Conservation (phyloP, 2,329 filamentous ascomycete species). For the Rugonectria rugulosa region DNA sequence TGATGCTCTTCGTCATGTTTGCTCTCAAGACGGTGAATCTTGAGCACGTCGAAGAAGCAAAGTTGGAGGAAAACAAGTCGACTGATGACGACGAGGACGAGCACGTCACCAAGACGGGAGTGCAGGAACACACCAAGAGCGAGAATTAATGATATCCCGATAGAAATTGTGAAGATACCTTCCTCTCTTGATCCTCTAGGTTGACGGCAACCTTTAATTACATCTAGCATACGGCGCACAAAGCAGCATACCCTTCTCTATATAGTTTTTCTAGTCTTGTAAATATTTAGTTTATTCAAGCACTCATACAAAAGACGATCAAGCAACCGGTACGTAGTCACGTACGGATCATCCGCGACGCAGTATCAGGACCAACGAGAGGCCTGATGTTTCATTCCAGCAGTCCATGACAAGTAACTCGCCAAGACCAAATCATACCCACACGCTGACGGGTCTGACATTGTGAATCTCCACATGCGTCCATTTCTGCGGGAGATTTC, state of each 20-base stretch:
- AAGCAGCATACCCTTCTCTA: background rate
- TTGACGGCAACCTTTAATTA: background rate
- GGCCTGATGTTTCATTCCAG: too few species aligned
- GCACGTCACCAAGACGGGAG: background rate
- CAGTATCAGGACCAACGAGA: too few species aligned
- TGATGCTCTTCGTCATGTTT: conserved; percentile 39
- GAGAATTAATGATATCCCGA: background rate
- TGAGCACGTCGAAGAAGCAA: conserved; percentile 19
- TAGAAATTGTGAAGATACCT: background rate
- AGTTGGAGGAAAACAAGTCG: conserved; percentile 8
- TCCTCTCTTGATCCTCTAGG: background rate
- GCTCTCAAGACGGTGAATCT: conserved; percentile 35
- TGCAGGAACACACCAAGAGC: conserved; percentile 4
- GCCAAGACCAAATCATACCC: too few species aligned
- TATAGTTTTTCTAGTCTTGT: background rate
- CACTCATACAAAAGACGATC: background rate
- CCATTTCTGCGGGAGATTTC: too few species aligned
- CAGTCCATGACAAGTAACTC: too few species aligned
- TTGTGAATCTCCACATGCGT: too few species aligned
- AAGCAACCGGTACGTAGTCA: too few species aligned
- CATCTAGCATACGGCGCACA: too few species aligned
- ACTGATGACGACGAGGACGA: background rate
- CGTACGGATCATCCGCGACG: too few species aligned
- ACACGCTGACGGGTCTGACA: too few species aligned
- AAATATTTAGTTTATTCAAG: background rate